phyloP scores from a whole-genome alignment of 805 yeast species.

The Wickerhamiella bombiphila region DNA sequence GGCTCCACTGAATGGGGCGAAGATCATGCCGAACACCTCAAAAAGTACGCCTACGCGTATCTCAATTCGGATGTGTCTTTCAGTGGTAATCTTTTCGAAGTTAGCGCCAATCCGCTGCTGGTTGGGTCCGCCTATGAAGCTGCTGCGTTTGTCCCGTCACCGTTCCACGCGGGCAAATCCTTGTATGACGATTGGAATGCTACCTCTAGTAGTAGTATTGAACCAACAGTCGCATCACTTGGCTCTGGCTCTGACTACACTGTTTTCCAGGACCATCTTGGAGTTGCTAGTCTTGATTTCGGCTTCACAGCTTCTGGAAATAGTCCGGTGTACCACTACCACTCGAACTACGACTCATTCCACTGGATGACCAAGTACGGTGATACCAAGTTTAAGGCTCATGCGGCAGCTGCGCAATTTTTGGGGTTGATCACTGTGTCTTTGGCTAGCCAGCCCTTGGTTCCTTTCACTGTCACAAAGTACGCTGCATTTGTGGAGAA shows the following conservation, averaged over 20 bases:
- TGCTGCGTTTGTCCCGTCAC: constrained; percentile 34
- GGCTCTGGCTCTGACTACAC: constrained; percentile 62
- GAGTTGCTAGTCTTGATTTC: constrained; percentile 36
- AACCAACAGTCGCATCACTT: constrained; percentile 30
- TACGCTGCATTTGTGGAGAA: constrained; percentile 29
- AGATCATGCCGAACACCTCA: constrained; percentile 33
- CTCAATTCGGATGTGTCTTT: constrained; percentile 56
- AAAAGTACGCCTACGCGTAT: constrained; percentile 45
- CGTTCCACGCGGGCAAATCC: constrained; percentile 22
- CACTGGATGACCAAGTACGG: constrained; percentile 53
- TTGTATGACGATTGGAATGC: constrained; percentile 26
- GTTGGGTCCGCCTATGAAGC: constrained; percentile 32
- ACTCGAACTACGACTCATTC: constrained; percentile 58
- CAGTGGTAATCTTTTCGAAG: constrained; percentile 36
- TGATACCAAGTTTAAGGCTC: constrained; percentile 48
- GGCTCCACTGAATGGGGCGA: constrained; percentile 76
- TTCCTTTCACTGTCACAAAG: constrained; percentile 29
- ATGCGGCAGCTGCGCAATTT: constrained; percentile 40
- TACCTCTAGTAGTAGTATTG: constrained; percentile 10
- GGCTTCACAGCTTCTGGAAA: constrained; percentile 34
- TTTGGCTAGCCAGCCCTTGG: constrained; percentile 34
- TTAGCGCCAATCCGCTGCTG: constrained; percentile 48
- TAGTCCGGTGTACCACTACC: constrained; percentile 59
- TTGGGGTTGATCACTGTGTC: constrained; percentile 37
- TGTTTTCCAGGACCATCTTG: constrained; percentile 29